Base-by-base conservation (phyloP, 169 alveolate genomes). In the Plasmodium inui region DNA sequence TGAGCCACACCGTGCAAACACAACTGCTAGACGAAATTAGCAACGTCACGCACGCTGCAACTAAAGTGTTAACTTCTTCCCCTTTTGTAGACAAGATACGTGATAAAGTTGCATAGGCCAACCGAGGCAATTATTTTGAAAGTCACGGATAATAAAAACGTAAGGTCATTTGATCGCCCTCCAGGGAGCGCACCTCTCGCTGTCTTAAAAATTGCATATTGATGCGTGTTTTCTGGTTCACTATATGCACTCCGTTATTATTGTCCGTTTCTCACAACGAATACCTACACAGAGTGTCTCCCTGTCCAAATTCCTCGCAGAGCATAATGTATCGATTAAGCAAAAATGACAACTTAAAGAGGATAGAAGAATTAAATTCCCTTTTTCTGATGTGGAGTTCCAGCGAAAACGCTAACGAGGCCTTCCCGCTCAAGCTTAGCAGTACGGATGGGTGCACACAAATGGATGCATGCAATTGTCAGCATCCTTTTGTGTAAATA, bases 101-200 rank as follows among this genome's bases (percentile, higher is more conserved):
- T 90, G 37, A 90, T 90, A 70, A 90, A 90, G 82, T 90, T 90
- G 53, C 90, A 90, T 81, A 90, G 84, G 55, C 90, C 90, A 12
- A 44, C 79, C 17, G 91, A 90, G 17, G 50, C 78, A 76, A 81
- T 90, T 67, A 90, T 90, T 70, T 41, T 90, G 55, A 90, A 90
- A 82, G 94, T 90, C 39, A 90, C 94, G n/a, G 94, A 90, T 70
- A 90, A 81, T 70, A 71, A 34, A 17, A 80, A 82, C 14, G 94
- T 90, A 90, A 90, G 76, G 34, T 41, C 34, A 26, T 74, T n/a
- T 55, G 26, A 5, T 37, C 37, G 10, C 50, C 57, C 30, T 28
- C 17, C 19, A 17, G 41, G 61, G 4, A 26, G 19, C 78, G 26
- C 8, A 37, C 12, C n/a, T 73, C 57, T 3, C 57, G 73, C 28